These are phyloP conservation scores for Puccinia sorghi DNA, from an alignment of 1,284 basidiomycete species.

Conservation along the genomic window DNA sequence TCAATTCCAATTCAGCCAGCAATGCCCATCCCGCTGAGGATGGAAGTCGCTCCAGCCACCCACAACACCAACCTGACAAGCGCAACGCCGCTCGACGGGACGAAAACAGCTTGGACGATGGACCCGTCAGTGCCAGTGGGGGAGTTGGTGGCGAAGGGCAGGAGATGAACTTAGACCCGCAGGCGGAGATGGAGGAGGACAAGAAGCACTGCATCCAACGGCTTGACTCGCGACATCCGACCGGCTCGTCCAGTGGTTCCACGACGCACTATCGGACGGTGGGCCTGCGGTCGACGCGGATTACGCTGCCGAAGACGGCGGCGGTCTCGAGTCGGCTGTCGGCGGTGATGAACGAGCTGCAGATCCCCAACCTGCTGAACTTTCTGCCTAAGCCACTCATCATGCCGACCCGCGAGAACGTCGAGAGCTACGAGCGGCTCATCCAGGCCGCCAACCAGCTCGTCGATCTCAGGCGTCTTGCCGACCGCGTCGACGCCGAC, in stretches of 20 bases:
- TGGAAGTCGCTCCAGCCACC: neutral
- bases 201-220: conserved; percentile 37
- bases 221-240: neutral
- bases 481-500: conserved; percentile 34
- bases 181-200: conserved; percentile 14
- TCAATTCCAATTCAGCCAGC: neutral
- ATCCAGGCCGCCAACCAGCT: conserved; percentile 27
- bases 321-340: conserved; percentile 1
- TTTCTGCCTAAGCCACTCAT: conserved; percentile 44
- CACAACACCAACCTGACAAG: neutral
- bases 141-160: neutral
- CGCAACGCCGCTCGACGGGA: neutral
- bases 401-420: conserved; percentile 40
- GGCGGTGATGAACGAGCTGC: conserved; percentile 24
- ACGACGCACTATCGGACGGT: conserved; percentile 30
- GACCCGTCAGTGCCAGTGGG: neutral
- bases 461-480: conserved; percentile 25
- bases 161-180: conserved; percentile 9
- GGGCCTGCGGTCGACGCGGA: conserved; percentile 22
- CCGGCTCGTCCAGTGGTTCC: neutral
- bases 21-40: neutral
- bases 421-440: conserved; percentile 41
- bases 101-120: neutral
- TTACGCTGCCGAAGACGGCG: conserved; percentile 37
- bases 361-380: conserved; percentile 25